Percentiles rank a stretch among this genome's conserved stretches.
phyloP scores from a whole-genome alignment of 306 rosid species.

The Malus asiatica region DNA sequence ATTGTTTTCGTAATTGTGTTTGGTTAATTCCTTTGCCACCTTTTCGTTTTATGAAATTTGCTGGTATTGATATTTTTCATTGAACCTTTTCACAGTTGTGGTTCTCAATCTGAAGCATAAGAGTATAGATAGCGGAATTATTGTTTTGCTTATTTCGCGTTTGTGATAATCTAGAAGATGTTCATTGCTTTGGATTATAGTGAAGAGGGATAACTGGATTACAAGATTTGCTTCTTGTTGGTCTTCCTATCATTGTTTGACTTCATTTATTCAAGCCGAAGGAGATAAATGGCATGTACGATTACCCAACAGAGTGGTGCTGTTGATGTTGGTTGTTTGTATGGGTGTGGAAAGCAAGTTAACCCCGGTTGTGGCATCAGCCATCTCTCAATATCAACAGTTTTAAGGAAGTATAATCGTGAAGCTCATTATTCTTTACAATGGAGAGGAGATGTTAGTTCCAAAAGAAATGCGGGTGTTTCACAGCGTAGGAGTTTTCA shows the following conservation, averaged over 20 bases:
- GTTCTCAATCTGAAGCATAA: constrained; percentile 7
- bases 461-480: constrained; percentile 6
- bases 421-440: constrained; percentile 18
- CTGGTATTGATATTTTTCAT: neutral
- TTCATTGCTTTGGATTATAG: neutral
- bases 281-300: constrained; percentile 44
- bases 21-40: neutral
- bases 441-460: constrained; percentile 28
- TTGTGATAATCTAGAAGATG: neutral
- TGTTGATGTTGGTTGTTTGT: constrained; percentile 27
- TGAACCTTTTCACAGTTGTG: constrained; percentile 17
- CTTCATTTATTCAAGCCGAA: constrained; percentile 7
- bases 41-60: neutral
- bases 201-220: neutral
- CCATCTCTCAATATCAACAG: constrained; percentile 17
- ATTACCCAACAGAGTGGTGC: constrained; percentile 34
- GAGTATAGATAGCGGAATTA: constrained; percentile 6
- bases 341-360: constrained; percentile 30
- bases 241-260: constrained; percentile 6
- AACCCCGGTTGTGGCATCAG: constrained; percentile 22
- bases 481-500: constrained; percentile 32
- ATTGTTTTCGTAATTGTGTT: no score
- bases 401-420: constrained; percentile 9
- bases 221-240: neutral
- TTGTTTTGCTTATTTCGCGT: neutral